Conservation (phyloP, 257 asterid genomes). For the Forsythia suspensa region DNA sequence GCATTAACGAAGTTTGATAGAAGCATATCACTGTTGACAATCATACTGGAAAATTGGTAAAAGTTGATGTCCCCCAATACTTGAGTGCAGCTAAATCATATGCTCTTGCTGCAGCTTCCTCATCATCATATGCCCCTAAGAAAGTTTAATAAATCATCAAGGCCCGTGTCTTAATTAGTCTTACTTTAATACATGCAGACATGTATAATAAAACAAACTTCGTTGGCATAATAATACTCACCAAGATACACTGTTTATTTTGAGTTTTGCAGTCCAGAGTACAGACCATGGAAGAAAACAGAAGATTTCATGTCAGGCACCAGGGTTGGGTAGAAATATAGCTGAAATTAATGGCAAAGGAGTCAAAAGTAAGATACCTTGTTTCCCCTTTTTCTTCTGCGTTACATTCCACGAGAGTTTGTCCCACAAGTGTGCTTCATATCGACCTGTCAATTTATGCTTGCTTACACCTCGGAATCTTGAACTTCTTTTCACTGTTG, state of each 20-base stretch:
- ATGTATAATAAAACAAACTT: not conserved
- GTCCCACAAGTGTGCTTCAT: slow-evolving; percentile 63
- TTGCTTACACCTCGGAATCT: slow-evolving; percentile 67
- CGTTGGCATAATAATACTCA: slow-evolving; percentile 23
- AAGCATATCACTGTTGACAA: not conserved
- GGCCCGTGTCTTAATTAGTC: not conserved
- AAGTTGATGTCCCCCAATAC: slow-evolving; percentile 58
- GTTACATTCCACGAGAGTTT: slow-evolving; percentile 53
- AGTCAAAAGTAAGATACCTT: slow-evolving; percentile 28
- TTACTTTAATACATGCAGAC: not conserved
- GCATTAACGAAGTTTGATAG: not conserved
- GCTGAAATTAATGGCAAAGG: not conserved
- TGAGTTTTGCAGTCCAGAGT: slow-evolving; percentile 13
- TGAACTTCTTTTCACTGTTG: slow-evolving; percentile 70
- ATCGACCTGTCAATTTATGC: slow-evolving; percentile 58
- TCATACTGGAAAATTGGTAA: slow-evolving; percentile 54
- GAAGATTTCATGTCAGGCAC: slow-evolving; percentile 23
- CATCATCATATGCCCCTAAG: slow-evolving; percentile 55
- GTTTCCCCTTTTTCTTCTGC: slow-evolving; percentile 60
- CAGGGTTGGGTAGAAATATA: not conserved
- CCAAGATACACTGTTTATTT: slow-evolving; percentile 56
- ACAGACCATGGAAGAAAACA: slow-evolving; percentile 23
- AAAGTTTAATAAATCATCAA: not conserved
- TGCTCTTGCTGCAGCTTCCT: slow-evolving; percentile 63
- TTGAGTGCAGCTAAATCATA: slow-evolving; percentile 60